These are phyloP conservation scores for Trichosporon asahii DNA, from an alignment of 1,284 basidiomycete species.

Conservation along the genomic window DNA sequence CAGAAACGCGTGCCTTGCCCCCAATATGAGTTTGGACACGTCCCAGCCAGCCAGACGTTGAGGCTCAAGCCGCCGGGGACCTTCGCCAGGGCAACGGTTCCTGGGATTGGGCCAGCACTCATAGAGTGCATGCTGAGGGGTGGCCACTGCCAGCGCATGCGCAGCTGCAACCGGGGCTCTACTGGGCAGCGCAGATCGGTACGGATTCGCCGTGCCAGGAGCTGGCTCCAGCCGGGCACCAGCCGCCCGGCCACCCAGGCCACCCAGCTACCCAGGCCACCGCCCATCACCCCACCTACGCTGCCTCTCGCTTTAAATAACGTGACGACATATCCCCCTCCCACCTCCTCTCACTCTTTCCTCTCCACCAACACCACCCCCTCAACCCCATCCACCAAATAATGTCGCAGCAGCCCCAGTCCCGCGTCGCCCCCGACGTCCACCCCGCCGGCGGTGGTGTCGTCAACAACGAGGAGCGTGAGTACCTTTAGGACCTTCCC, in stretches of 20 bases:
- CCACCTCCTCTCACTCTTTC: neutral
- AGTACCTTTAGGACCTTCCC: neutral
- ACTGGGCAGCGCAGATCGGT: neutral
- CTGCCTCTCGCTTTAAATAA: constrained; percentile 8
- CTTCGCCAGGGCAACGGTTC: neutral
- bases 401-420: constrained; percentile 13
- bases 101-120: neutral
- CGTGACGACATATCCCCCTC: neutral
- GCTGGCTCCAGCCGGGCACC: neutral
- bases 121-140: no score
- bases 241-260: neutral
- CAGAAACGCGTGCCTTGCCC: neutral
- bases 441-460: constrained; percentile 22
- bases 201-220: no score
- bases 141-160: no score
- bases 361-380: neutral
- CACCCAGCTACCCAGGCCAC: no score
- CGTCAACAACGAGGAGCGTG: constrained; percentile 18
- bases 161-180: no score
- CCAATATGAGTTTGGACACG: neutral
- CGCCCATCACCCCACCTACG: no score
- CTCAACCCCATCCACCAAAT: constrained; percentile 1
- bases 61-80: neutral
- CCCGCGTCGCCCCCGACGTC: constrained; percentile 23
- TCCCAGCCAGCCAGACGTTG: neutral